A percentile compares a stretch with the other conserved stretches of the same genome.
Conservation (phyloP, 2,329 filamentous ascomycete genomes). For the Epichloe glyceriae region DNA sequence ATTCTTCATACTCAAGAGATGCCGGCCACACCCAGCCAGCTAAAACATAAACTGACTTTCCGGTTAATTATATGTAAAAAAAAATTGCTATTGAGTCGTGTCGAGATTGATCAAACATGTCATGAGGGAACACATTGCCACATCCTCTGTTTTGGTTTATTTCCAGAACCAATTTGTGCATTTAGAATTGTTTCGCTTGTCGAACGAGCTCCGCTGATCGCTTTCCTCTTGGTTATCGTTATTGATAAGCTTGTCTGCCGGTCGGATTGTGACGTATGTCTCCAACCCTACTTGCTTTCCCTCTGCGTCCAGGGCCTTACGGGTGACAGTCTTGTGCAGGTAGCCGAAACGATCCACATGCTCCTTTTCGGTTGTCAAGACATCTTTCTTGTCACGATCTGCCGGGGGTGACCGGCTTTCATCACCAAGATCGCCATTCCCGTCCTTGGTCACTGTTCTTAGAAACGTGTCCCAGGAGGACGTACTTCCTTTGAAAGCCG, state of each 20-base stretch:
- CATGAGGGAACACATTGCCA: background rate
- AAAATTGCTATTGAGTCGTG: no score
- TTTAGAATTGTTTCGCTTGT: slow-evolving; percentile 9
- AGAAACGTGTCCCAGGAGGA: slow-evolving; percentile 29
- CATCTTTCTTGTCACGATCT: slow-evolving; percentile 18
- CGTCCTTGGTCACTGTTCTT: slow-evolving; percentile 19
- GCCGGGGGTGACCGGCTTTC: slow-evolving; percentile 5
- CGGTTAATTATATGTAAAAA: no score
- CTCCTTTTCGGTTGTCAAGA: slow-evolving; percentile 24
- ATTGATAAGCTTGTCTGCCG: slow-evolving; percentile 13
- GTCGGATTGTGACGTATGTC: slow-evolving; percentile 21
- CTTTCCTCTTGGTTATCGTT: slow-evolving; percentile 5
- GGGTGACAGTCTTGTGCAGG: slow-evolving; percentile 27
- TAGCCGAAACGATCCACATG: slow-evolving; percentile 31
- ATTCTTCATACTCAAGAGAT: no score
- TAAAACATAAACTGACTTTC: no score
- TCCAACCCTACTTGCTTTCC: slow-evolving; percentile 28
- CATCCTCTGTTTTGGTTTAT: slow-evolving; percentile 9
- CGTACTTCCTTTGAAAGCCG: slow-evolving; percentile 23
- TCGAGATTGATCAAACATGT: background rate
- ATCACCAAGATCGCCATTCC: slow-evolving; percentile 3
- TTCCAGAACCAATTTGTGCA: slow-evolving; percentile 30
- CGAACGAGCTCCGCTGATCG: background rate
- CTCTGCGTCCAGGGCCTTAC: slow-evolving; percentile 26
- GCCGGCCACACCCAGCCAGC: no score